A percentile compares a stretch with the other conserved stretches of the same genome.
phyloP scores from a whole-genome alignment of 306 rosid species.

The Gastrolobium villosum region DNA sequence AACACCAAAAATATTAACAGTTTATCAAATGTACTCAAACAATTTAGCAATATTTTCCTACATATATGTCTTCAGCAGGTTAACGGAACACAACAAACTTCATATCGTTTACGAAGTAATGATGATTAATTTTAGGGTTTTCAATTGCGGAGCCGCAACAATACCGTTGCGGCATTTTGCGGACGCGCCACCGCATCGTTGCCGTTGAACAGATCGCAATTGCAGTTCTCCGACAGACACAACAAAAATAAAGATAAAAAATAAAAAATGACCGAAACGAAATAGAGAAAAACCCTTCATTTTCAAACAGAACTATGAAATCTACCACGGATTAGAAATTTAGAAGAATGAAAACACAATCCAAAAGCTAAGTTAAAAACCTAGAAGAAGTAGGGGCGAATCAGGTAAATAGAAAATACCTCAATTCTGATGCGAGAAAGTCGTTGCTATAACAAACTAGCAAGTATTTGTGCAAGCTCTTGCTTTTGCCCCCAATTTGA shows the following conservation, averaged over 20 bases:
- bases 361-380: constrained; percentile 7
- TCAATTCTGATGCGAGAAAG: constrained; percentile 28
- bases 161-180: not conserved
- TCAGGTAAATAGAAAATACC: constrained; percentile 17
- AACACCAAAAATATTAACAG: not conserved
- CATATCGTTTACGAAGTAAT: constrained; percentile 5
- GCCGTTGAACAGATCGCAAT: not conserved
- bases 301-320: constrained; percentile 8
- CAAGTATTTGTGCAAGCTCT: constrained; percentile 1
- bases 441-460: constrained; percentile 4
- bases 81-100: not conserved
- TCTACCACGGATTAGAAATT: not conserved
- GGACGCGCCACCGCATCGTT: not conserved
- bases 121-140: constrained; percentile 8
- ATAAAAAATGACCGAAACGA: not conserved
- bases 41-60: constrained; percentile 20
- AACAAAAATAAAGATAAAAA: not conserved
- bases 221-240: not conserved
- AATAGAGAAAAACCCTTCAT: not conserved
- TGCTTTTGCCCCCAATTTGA: constrained; percentile 15
- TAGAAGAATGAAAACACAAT: not conserved
- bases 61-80: not conserved
- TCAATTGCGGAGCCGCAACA: not conserved
- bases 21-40: constrained; percentile 20
- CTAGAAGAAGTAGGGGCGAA: not conserved